Conservation (phyloP, 2,329 filamentous ascomycete species). For the Beauveria australis region DNA sequence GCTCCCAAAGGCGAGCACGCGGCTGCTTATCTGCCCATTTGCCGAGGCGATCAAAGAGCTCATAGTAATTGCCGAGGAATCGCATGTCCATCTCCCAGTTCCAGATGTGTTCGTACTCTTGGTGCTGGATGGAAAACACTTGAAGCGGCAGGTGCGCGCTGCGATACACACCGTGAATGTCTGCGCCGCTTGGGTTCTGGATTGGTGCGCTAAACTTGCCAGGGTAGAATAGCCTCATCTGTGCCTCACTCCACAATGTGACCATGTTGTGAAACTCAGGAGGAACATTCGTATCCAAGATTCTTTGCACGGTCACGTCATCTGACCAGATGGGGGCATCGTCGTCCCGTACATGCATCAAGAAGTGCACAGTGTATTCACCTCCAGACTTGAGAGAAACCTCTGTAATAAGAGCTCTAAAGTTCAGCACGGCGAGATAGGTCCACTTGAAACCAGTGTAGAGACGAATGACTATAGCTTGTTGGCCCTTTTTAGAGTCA, state of each 20-base stretch:
- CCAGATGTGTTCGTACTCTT: conserved; percentile 60
- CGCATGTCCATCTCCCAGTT: conserved; percentile 65
- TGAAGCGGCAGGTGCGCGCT: conserved; percentile 56
- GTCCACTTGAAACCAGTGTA: conserved; percentile 77
- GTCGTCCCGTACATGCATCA: conserved; percentile 77
- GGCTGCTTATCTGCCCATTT: conserved; percentile 61
- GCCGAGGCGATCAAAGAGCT: conserved; percentile 61
- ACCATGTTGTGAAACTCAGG: conserved; percentile 73
- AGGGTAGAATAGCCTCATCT: conserved; percentile 72
- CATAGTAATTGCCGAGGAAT: conserved; percentile 59
- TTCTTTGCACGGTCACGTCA: conserved; percentile 59
- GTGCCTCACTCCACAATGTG: conserved; percentile 75
- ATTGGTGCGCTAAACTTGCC: conserved; percentile 63
- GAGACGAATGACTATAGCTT: conserved; percentile 70
- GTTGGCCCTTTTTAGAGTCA: conserved; percentile 44
- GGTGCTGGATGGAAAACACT: conserved; percentile 54
- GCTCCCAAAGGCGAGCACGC: conserved; percentile 68
- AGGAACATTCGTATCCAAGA: conserved; percentile 58
- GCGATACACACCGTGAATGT: conserved; percentile 63
- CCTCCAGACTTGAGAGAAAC: conserved; percentile 68
- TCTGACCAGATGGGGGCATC: conserved; percentile 76
- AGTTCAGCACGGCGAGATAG: conserved; percentile 66
- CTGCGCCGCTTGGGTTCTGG: conserved; percentile 45
- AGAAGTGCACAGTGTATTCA: conserved; percentile 75
- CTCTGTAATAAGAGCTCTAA: conserved; percentile 75